Evolutionary conservation across 2,329 filamentous ascomycete genomes (phyloP).

Genomic region (Stachybotrys chlorohalonatus): DNA sequence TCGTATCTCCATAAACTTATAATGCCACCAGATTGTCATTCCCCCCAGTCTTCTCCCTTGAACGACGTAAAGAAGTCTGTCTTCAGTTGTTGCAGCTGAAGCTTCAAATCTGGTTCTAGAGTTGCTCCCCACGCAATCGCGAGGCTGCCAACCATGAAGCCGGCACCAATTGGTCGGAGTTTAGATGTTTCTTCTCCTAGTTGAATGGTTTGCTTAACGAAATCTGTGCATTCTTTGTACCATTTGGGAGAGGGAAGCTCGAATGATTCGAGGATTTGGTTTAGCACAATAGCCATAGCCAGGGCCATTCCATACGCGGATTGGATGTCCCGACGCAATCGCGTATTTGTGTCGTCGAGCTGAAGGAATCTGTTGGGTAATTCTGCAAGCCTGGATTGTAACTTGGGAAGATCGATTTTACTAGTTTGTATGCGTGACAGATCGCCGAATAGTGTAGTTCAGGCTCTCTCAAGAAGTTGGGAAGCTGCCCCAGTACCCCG

Average conservation of each 20-base stretch:
- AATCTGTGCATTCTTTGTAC: neutral
- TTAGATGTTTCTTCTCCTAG: neutral
- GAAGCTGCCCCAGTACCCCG: neutral
- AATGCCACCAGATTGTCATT: neutral
- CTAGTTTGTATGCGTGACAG: neutral
- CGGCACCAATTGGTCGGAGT: neutral
- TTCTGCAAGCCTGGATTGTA: neutral
- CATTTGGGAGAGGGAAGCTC: neutral
- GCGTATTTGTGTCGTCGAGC: neutral
- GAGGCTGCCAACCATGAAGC: neutral
- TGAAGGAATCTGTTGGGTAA: neutral
- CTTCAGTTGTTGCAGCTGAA: neutral
- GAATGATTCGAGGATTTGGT: neutral
- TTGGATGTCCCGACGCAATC: neutral
- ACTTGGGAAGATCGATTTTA: neutral
- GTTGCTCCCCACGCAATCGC: neutral
- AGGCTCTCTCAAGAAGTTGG: neutral
- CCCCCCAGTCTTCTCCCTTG: neutral
- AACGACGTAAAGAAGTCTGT: neutral
- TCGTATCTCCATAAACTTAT: neutral
- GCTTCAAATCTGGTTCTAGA: neutral
- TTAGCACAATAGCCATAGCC: neutral
- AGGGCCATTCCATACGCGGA: neutral
- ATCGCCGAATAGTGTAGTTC: neutral
- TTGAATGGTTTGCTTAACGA: neutral